Evolutionary conservation across 2,329 filamentous ascomycete genomes (phyloP), one percentile per base, ranked within the genome.

Genomic region (Fusarium paranaense): DNA sequence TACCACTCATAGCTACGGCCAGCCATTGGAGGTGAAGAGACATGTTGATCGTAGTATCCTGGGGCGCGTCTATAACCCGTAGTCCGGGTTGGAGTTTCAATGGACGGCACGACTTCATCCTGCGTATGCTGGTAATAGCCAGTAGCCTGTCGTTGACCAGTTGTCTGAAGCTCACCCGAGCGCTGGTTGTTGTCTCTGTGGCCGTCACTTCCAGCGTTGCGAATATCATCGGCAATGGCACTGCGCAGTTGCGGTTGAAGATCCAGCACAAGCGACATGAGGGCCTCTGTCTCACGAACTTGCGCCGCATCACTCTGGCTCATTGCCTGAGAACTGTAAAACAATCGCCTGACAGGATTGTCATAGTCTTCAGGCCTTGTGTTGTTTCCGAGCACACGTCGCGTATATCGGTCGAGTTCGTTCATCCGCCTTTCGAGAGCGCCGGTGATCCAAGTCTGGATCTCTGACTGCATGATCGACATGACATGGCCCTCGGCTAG

Each of bases 211-310:
- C 18, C 33, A 38, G 25, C 35, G 20, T 30, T 37, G 60, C 32
- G 42, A 16, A 62, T 7, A 18, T 50, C 25, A 2, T 67, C 22
- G 1, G 16, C 27, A n/a, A 74, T 54, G 0, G 42, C 32, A 0
- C 32, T 32, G 27, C 45, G n/a, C 2, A 78, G 25, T 1, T 27
- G 18, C 2, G 67, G 70, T 13, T 62, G 64, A 9, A 78, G 67
- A 6, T 78, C 62, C 18, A 62, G 18, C 2, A 72, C 52, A 7
- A 75, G 37, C 0, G 76, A 76, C 42, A 75, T 27, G 9, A 77
- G 13, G 2, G 56, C 73, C 5, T 77, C 75, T 0, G 64, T 65
- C 50, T 78, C 64, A 4, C 16, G 32, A n/a, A 62, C 33, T 32
- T 70, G 64, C 2, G 30, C 8, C 2, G n/a, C 14, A 2, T 65